phyloP scores from a whole-genome alignment of 768 basidiomycete species.

The Piloderma croceum region DNA sequence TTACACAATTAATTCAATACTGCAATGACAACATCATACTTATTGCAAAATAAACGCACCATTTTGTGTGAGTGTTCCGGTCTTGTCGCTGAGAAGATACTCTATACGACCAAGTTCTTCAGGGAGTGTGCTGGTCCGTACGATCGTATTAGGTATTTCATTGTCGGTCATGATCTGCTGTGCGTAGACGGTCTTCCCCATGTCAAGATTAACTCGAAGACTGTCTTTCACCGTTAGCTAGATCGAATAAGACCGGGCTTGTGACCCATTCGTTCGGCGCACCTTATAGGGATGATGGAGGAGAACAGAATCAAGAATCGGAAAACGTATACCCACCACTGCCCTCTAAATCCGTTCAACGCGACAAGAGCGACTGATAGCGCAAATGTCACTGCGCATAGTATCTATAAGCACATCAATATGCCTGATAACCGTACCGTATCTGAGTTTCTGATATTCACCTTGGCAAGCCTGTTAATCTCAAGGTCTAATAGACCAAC shows the following conservation, averaged over 20 bases:
- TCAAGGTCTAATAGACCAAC: slow-evolving; percentile 88
- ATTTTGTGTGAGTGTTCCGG: slow-evolving; percentile 95
- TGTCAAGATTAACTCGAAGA: slow-evolving; percentile 97
- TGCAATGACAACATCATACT: too few species aligned
- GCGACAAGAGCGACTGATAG: slow-evolving; percentile 90
- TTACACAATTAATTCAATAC: neutral
- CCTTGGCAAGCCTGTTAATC: slow-evolving; percentile 94
- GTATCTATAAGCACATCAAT: slow-evolving; percentile 49
- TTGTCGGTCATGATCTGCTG: slow-evolving; percentile 89
- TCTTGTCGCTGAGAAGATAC: slow-evolving; percentile 95
- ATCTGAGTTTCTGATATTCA: slow-evolving; percentile 25
- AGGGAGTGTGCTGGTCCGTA: slow-evolving; percentile 94
- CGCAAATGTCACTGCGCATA: slow-evolving; percentile 90
- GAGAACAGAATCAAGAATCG: slow-evolving; percentile 97
- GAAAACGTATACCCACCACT: slow-evolving; percentile 95
- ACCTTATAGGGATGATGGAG: slow-evolving; percentile 99
- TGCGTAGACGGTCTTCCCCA: slow-evolving; percentile 99
- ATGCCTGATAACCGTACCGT: neutral
- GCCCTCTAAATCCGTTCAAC: slow-evolving; percentile 90
- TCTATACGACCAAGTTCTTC: slow-evolving; percentile 95
- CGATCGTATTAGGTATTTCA: slow-evolving; percentile 94
- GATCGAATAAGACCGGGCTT: too few species aligned
- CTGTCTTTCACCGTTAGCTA: too few species aligned
- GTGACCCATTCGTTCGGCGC: too few species aligned
- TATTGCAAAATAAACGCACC: slow-evolving; percentile 64